Base-by-base conservation (phyloP, 371 early-diverging fungal species). In the Rhizopus microsporus region DNA sequence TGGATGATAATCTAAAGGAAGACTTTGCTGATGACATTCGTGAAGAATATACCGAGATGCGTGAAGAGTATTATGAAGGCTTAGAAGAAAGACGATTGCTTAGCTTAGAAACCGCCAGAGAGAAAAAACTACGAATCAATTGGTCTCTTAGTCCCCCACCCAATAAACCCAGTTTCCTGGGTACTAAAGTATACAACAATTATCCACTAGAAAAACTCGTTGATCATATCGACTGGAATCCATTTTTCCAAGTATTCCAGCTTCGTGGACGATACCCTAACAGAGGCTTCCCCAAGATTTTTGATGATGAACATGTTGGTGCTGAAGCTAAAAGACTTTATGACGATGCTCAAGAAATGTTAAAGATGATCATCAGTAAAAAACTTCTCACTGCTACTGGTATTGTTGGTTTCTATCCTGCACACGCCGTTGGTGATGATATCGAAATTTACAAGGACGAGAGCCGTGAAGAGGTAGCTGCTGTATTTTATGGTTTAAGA, bases 241-340 rank as follows among this genome's bases (percentile, higher is more conserved):
- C 96, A 15, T 92, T 96, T 84, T 96, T 96, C 88, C 94, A 95
- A 72, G 92, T 92, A 17, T 96, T 95, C 91, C 95, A 95, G 74
- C 82, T 96, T 17, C 85, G 95, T 33, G 95, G 96, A 53, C 90
- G 90, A 57, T 96, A 95, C 68, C 96, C 96, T 12, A 95, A 96
- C 79, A 88, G 95, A 60, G 95, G 96, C 6, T 96, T 85, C 68
- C 96, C 96, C 60, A 94, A 94, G 83, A 93, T 96, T 60, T 96
- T 95, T 74, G 90, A 93, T 56, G 96, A 96, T 65, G 72, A 92
- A 53, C 80, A 87, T 5, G 95, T 96, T 9, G 93, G 94, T 16
- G 76, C 82, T 4, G 96, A 96, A 74, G 96, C 96, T n/a, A 89
- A 88, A 69, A 88, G 88, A 62, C 71, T 96, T 34, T 91, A 86